Evolutionary conservation across 2,329 filamentous ascomycete species (phyloP), one percentile per base, ranked within the genome.

Genomic region (Paracoccidioides lutzii): DNA sequence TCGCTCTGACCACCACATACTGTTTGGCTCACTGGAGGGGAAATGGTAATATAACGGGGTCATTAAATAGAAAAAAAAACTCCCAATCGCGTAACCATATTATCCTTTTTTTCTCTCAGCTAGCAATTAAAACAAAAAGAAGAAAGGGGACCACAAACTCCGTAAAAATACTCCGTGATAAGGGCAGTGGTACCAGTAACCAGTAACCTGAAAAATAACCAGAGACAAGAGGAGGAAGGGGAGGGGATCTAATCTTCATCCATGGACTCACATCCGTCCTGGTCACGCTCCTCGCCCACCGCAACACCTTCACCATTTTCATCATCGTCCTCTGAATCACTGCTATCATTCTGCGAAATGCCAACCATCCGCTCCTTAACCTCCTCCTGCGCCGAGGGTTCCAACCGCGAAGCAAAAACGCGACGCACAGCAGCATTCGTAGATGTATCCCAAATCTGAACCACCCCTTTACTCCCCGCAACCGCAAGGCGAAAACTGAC

Each of bases 371-470:
- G 81, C 71, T 98, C 91, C 67, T 79, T 75, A 30, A 83, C 81
- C 51, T 81, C 81, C 5, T 50, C 43, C 22, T 40, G 14, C 22
- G 22, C 1, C 4, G 30, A 35, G 3, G 14, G 3, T 14, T 32
- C 45, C 52, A 59, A 77, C 73, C 40, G 81, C 78, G 56, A 91
- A 78, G 87, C 89, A 74, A 98, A 98, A 1, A 86, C 84, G 60
- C 85, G 81, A 57, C 93, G 82, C 37, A 98, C 89, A 32, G 87
- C 85, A 12, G 81, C 82, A 69, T 98, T 98, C 56, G 93, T 98
- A 69, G 88, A 85, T 28, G 93, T 96, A 71, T 97, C 91, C 93
- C 93, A 98, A 54, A 98, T 84, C 69, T 95, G 88, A 67, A 97
- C 83, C 40, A 82, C 81, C 48, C 93, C 93, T 75, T 94, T 94